These are phyloP conservation scores for Bipolaris oryzae DNA, from an alignment of 2,329 filamentous ascomycete species.

Conservation along the genomic window DNA sequence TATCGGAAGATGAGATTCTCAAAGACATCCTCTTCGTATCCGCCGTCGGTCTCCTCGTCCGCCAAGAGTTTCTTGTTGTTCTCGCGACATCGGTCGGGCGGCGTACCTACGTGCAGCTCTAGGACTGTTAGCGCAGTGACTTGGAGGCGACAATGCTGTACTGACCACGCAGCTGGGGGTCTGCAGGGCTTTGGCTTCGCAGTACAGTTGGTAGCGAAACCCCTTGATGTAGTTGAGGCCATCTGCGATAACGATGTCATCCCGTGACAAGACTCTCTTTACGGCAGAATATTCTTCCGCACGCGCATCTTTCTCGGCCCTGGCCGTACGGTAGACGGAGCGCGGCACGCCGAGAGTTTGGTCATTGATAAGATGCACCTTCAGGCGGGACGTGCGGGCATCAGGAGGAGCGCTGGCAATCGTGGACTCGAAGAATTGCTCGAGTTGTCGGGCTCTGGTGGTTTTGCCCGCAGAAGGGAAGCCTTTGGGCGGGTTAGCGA, in stretches of 20 bases:
- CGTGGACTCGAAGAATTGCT: slow-evolving; percentile 66
- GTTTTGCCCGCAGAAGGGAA: slow-evolving; percentile 69
- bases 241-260: slow-evolving; percentile 80
- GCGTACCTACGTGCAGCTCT: slow-evolving; percentile 65
- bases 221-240: slow-evolving; percentile 89
- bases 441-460: slow-evolving; percentile 66
- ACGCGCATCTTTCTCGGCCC: slow-evolving; percentile 81
- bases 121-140: slow-evolving; percentile 40
- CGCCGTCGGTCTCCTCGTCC: slow-evolving; percentile 47
- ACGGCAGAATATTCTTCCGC: slow-evolving; percentile 78
- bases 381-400: slow-evolving; percentile 59
- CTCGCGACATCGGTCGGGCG: slow-evolving; percentile 60
- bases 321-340: slow-evolving; percentile 75
- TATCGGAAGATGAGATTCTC: slow-evolving; percentile 82
- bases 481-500: slow-evolving; percentile 64
- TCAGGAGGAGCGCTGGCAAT: slow-evolving; percentile 55
- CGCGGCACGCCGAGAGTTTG: slow-evolving; percentile 72
- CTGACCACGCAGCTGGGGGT: slow-evolving; percentile 76
- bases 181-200: slow-evolving; percentile 79
- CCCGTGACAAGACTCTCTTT: slow-evolving; percentile 73
- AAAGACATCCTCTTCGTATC: slow-evolving; percentile 68
- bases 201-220: slow-evolving; percentile 84
- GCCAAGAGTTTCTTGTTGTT: slow-evolving; percentile 65
- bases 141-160: slow-evolving; percentile 5
- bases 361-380: slow-evolving; percentile 76